Evolutionary conservation across 495 filamentous ascomycete species (phyloP), one percentile per base, ranked within the genome.

Genomic region (Neurospora sp.): DNA sequence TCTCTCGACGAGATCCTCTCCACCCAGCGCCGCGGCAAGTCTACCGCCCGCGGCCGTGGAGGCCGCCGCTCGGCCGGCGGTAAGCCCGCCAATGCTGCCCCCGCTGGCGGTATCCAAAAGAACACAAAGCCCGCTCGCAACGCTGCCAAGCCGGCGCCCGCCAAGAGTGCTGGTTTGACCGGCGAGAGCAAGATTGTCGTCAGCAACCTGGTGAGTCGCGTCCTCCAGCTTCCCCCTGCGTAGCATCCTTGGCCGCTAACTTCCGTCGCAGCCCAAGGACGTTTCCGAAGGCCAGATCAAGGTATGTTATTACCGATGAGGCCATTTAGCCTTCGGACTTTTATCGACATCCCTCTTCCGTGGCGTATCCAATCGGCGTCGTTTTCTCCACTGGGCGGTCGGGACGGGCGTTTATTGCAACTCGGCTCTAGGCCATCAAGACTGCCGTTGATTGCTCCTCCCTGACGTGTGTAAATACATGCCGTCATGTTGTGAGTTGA

Each of bases 1-100:
- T 93, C 94, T 85, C 90, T 99, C 72, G 96, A 98, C 81, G 93
- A 97, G 84, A 97, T 99, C 82, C 88, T 98, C 87, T 92, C 90
- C 78, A 90, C 88, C 81, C 89, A 89, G 76, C 87, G 89, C 78
- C 85, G 83, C 70, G 54, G 54, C 27, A 62, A 62, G 54, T 62
- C 54, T 12, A 84, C 80, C 79, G 88, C 86, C 73, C 81, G 83
- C 72, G 85, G 23, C 44, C 18, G 44, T 48, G 44, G 44, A 35
- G 35, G 35, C 35, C 35, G 35, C 35, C 83, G 87, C 73, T 78
- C 85, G 59, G 79, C 86, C n/a, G 87, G 88, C 78, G 79, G 85
- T 41, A 81, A 82, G 72, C 79, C 85, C 62, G 79, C 87, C 39
- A 79, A 85, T 72, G 79, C 89, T 71, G 89, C 92, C 70, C 93